Base-by-base conservation (phyloP, 2,329 filamentous ascomycete species). In the Cercospora sesami region DNA sequence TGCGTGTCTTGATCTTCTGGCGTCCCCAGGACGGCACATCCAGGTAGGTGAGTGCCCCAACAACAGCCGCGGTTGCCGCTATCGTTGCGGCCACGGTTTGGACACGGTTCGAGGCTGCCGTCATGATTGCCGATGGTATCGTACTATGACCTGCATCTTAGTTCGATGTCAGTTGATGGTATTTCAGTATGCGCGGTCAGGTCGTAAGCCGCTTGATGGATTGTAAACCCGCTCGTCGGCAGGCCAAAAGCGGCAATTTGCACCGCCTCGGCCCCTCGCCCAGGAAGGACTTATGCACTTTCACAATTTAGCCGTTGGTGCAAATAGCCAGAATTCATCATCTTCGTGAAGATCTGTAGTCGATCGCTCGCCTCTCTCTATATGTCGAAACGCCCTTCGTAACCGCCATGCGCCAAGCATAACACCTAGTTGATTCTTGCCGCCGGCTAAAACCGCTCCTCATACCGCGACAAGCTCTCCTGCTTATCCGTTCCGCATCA, bases 1-100 rank as follows among this genome's bases (percentile, higher is more conserved):
- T 70, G 5, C 72, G 71, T 4, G 69, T 31, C 48, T 71, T 71
- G 61, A 73, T 63, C 36, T 69, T 66, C 42, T 71, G 70, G 28
- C 64, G 60, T n/a, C 72, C 64, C 16, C 73, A 63, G 2, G 70
- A 69, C 14, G 72, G 69, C 18, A 75, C 68, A 18, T 74, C 71
- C n/a, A 75, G 71, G 60, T 72, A 72, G 58, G 67, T 67, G 5
- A 70, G 31, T n/a, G 63, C 64, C 21, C 61, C 64, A 30, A 55
- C 16, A 8, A 55, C n/a, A 4, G 48, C 48, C 30, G 48, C 48
- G 23, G 58, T 63, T 36, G 61, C 59, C 4, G 60, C 66, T 30
- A 70, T 16, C 3, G 69, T 66, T 7, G 66, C 66, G 21, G 42
- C 69, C 26, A 62, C 63, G 5, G 60, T 63, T 23, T 64, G 65